Base-by-base conservation (phyloP, 164 flowering plant species). In the Hamamelis virginiana region DNA sequence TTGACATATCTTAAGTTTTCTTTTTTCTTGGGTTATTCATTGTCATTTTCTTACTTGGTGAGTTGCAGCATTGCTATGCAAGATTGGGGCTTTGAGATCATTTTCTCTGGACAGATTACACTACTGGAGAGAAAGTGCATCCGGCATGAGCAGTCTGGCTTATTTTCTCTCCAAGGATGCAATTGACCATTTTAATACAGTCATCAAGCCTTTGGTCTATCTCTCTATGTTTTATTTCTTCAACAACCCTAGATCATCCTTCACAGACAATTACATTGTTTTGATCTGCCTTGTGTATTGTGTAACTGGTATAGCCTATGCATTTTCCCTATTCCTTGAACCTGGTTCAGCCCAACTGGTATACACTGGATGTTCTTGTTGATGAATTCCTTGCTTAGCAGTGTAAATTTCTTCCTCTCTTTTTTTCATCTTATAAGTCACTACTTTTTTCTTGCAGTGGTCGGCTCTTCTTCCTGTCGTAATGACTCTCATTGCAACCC, bases 261-360 rank as follows among this genome's bases (percentile, higher is more conserved):
- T 68, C 38, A 14, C 1, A 18, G 71, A 59, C 45, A 68, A 68
- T 68, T 68, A 68, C 19, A 16, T 46, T 33, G 57, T 68, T 68
- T 61, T 59, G 52, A 1, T 59, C 64, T 68, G 71, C 64, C 71
- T 68, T 19, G 71, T 68, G 64, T 59, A 59, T 18, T 68, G 64
- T 46, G 71, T 68, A 19, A 59, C 57, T 68, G 71, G 98, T 55
- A 87, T 94, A 61, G 97, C 92, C 25, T 94, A 94, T 72, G 80
- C 80, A 57, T 80, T 94, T 53, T 91, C 97, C 73, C 86, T 92
- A 73, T 80, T 81, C 78, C 85, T 92, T 19, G 86, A 89, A 72
- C 89, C 95, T 43, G 84, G 96, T 61, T 80, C 90, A 18, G 97
- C 98, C 44, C 98, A 94, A 80, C 87, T 94, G 94, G 98, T 94